Conservation (phyloP, 2,329 filamentous ascomycete species). For the Cadophora sp. region DNA sequence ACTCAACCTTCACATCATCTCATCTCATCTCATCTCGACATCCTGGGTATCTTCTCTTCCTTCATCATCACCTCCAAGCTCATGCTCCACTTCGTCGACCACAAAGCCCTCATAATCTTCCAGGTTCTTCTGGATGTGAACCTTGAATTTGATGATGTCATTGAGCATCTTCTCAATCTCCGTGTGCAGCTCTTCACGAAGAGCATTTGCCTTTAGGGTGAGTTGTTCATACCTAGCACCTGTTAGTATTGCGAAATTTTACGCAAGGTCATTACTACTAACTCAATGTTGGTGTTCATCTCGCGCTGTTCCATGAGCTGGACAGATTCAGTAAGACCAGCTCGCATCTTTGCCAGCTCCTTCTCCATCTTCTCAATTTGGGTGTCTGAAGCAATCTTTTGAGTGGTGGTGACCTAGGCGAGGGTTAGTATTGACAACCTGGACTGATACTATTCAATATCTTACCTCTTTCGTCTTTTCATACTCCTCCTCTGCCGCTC, state of each 20-base stretch:
- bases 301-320: constrained; percentile 93
- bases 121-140: constrained; percentile 90
- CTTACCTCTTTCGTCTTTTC: constrained; percentile 85
- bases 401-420: constrained; percentile 70
- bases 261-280: constrained; percentile 45
- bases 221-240: constrained; percentile 81
- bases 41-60: constrained; percentile 59
- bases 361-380: constrained; percentile 99
- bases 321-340: constrained; percentile 82
- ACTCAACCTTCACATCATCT: not conserved
- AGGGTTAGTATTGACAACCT: constrained; percentile 26
- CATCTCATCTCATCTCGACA: constrained; percentile 50
- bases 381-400: constrained; percentile 86
- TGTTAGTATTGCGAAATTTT: constrained; percentile 30
- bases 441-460: not conserved
- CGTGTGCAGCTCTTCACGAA: constrained; percentile 97
- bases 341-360: constrained; percentile 91
- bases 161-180: constrained; percentile 96
- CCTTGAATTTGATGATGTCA: constrained; percentile 98
- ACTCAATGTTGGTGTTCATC: constrained; percentile 97
- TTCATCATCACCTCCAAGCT: constrained; percentile 70
- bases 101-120: constrained; percentile 96
- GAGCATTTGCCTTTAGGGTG: constrained; percentile 79
- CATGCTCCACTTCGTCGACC: constrained; percentile 88
- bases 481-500: constrained; percentile 90